Percentiles rank a stretch among this genome's conserved stretches.
Evolutionary conservation across 306 rosid genomes (phyloP).

Genomic region (Albizia julibrissin): DNA sequence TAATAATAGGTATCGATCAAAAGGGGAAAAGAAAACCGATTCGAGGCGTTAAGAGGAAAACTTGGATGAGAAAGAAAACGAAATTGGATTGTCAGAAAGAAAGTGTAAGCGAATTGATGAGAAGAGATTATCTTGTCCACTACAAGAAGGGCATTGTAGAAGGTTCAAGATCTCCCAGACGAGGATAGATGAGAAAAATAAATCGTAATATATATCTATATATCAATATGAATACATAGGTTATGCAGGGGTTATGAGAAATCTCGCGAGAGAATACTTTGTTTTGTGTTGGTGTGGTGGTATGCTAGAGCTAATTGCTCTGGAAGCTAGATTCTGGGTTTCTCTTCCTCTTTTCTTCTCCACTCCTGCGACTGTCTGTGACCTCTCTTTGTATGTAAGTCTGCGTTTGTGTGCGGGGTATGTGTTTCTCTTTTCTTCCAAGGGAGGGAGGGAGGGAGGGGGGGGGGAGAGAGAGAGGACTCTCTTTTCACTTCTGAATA

Average conservation of each 20-base stretch:
- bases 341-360: constrained; percentile 21
- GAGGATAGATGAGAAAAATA: not conserved
- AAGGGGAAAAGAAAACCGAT: constrained; percentile 37
- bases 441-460: not conserved
- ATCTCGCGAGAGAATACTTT: constrained; percentile 32
- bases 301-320: constrained; percentile 26
- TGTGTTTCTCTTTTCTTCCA: not conserved
- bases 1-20: constrained; percentile 45
- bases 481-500: constrained; percentile 15
- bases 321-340: constrained; percentile 44
- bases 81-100: constrained; percentile 35
- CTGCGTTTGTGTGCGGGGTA: constrained; percentile 6
- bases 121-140: constrained; percentile 36
- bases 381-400: constrained; percentile 14
- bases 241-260: not conserved
- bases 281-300: constrained; percentile 16
- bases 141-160: constrained; percentile 44
- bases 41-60: constrained; percentile 39
- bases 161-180: constrained; percentile 46
- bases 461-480: not conserved
- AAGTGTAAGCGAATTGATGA: constrained; percentile 26
- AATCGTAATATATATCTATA: not conserved
- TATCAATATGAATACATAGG: not conserved
- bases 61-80: constrained; percentile 2
- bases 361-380: constrained; percentile 12